Evolutionary conservation across 1,139 yeast genomes (phyloP), one percentile per base, ranked within the genome.

Genomic region (Taiozyma sp.): DNA sequence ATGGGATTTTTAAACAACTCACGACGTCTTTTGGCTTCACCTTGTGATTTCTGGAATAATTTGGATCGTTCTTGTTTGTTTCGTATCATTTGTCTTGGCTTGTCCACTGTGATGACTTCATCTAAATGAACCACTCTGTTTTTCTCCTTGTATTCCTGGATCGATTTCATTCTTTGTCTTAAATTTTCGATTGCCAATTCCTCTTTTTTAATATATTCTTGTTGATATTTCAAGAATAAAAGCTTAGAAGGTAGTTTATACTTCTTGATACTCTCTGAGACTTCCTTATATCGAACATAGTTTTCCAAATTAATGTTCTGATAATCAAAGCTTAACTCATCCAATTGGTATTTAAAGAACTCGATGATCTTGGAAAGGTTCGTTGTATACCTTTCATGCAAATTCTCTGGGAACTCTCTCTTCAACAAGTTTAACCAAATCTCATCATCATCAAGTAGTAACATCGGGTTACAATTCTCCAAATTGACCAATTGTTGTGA

Each of bases 121-220:
- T 68, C 70, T 1, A 71, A 59, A 10, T 63, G 63, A 0, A 70
- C 61, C 2, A 81, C 74, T 54, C 78, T 74, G 50, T 78, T 81
- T 48, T 70, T 71, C 16, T 74, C 70, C 57, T 79, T 78, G 50
- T 79, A 74, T 48, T 66, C 58, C 54, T 73, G 67, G 22, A 78
- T 61, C 52, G 68, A 67, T 53, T 73, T 72, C 54, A 76, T 76
- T 56, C 77, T 70, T 45, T 68, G 63, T 53, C 84, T 68, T 44
- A 80, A 66, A 50, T 81, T 67, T 50, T 72, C 75, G 1, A 83
- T 75, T 16, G 82, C 78, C 55, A 76, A 73, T 49, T 76, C 76
- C 50, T 81, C 70, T 58, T 79, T 79, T 49, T 64, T 62, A 27
- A 73, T 73, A 36, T 76, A 68, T 48, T 81, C 85, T 28, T 68